Conservation (phyloP, 2,329 filamentous ascomycete species). For the Sphaerulina musiva region DNA sequence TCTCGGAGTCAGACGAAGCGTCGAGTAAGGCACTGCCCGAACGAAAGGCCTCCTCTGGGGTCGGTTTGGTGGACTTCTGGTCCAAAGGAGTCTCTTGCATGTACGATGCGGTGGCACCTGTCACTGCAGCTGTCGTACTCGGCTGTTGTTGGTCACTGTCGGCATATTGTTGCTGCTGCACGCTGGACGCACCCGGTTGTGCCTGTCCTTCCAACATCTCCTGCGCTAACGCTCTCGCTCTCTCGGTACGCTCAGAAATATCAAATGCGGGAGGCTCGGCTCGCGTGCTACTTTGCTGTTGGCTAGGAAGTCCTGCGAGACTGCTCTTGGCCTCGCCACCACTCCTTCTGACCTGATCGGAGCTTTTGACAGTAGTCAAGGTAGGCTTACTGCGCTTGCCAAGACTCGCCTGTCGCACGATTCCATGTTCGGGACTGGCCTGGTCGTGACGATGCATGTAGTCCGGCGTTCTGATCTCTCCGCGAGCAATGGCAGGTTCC, state of each 20-base stretch:
- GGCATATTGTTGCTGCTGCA: not conserved
- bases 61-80: slow-evolving; percentile 11
- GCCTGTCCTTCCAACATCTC: slow-evolving; percentile 16
- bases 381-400: slow-evolving; percentile 44
- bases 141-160: not conserved
- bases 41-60: slow-evolving; percentile 26
- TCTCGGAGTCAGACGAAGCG: slow-evolving; percentile 32
- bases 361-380: slow-evolving; percentile 43
- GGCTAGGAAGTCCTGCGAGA: slow-evolving; percentile 17
- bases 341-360: slow-evolving; percentile 29
- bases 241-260: slow-evolving; percentile 8
- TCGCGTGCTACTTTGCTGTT: slow-evolving; percentile 12
- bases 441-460: slow-evolving; percentile 1
- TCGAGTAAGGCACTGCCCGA: slow-evolving; percentile 34
- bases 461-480: slow-evolving; percentile 6
- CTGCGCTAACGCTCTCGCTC: slow-evolving; percentile 7
- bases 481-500: slow-evolving; percentile 11
- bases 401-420: slow-evolving; percentile 46
- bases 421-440: slow-evolving; percentile 17
- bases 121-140: not conserved
- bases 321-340: slow-evolving; percentile 13
- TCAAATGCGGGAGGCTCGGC: not conserved
- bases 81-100: slow-evolving; percentile 2
- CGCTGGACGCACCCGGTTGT: slow-evolving; percentile 4
- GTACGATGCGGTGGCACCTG: not conserved